These are phyloP conservation scores for Citeromyces matritensis DNA, from an alignment of 805 yeast genomes.

Conservation along the genomic window DNA sequence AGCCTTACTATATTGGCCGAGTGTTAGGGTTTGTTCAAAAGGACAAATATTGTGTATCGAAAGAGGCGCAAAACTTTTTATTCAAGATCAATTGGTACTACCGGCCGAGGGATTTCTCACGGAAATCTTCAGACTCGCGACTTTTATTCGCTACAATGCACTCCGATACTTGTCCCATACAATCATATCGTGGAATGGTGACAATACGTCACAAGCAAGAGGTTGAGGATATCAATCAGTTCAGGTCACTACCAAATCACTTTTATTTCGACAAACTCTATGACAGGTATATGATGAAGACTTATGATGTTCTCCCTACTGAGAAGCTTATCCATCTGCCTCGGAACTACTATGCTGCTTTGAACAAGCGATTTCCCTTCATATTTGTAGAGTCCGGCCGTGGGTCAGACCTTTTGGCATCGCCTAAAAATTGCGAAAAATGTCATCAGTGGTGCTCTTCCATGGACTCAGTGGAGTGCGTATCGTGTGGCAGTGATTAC, in stretches of 20 bases:
- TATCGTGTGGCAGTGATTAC: conserved; percentile 53
- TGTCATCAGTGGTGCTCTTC: conserved; percentile 81
- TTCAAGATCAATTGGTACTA: conserved; percentile 85
- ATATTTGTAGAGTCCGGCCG: conserved; percentile 62
- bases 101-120: conserved; percentile 73
- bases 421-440: conserved; percentile 55
- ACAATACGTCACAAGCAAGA: conserved; percentile 56
- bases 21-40: conserved; percentile 55
- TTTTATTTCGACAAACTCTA: conserved; percentile 80
- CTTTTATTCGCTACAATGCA: conserved; percentile 75
- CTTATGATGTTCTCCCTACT: conserved; percentile 69
- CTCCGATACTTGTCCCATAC: conserved; percentile 66
- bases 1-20: conserved; percentile 82
- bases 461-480: conserved; percentile 63
- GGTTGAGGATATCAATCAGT: conserved; percentile 40
- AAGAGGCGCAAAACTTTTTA: conserved; percentile 34
- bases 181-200: conserved; percentile 62
- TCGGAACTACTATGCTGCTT: conserved; percentile 39
- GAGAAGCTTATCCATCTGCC: conserved; percentile 41
- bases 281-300: conserved; percentile 73
- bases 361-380: conserved; percentile 54
- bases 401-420: conserved; percentile 42
- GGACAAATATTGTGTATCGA: conserved; percentile 15
- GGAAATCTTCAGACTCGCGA: conserved; percentile 55
- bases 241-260: conserved; percentile 41